Conservation (phyloP, 192 early-diverging fungal genomes). For the Podila clonocystis region DNA sequence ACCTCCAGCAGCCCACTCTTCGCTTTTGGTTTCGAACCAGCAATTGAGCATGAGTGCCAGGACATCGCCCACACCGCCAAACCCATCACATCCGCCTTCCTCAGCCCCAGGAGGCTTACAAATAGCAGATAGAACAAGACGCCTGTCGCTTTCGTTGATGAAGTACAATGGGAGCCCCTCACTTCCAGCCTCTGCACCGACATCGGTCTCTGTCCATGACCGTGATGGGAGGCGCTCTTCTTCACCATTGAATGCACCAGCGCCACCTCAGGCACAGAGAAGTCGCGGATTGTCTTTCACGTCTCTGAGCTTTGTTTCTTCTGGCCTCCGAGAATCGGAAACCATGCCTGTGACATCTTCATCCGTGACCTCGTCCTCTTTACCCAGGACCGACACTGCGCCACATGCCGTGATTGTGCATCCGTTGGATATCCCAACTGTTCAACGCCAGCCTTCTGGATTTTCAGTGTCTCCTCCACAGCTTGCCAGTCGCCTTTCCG, state of each 20-base stretch:
- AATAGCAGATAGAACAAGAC: conserved; percentile 30
- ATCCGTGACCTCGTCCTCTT: too few species aligned
- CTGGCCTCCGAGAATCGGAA: background rate
- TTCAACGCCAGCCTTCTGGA: conserved; percentile 1
- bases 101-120: conserved; percentile 29
- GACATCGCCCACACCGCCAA: background rate
- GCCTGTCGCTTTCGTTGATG: conserved; percentile 37
- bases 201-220: background rate
- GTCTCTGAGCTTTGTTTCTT: background rate
- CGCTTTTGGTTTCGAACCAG: background rate
- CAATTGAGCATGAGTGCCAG: background rate
- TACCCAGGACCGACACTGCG: background rate
- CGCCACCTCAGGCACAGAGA: background rate
- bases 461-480: conserved; percentile 49
- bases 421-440: conserved; percentile 21
- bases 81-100: conserved; percentile 4
- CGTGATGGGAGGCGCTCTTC: background rate
- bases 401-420: background rate
- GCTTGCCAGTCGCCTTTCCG: conserved; percentile 20
- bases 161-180: conserved; percentile 4
- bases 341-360: conserved; percentile 7
- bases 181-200: background rate
- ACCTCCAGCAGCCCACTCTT: conserved; percentile 1
- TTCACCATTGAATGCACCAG: background rate
- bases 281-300: conserved; percentile 29